Evolutionary conservation across 2,329 filamentous ascomycete genomes (phyloP).

Genomic region (Aspergillus arachidicola): DNA sequence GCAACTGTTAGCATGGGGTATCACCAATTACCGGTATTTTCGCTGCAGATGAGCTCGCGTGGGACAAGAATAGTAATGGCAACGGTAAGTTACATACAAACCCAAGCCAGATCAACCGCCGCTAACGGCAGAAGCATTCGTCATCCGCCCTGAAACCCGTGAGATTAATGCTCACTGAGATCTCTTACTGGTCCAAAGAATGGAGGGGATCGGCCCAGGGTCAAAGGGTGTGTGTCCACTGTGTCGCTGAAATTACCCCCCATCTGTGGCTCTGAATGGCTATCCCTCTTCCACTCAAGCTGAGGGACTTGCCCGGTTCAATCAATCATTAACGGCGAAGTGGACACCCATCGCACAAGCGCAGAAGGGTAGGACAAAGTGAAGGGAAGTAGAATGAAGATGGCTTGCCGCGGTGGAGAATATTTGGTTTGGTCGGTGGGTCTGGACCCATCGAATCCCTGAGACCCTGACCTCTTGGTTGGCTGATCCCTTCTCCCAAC

Average conservation of each 20-base stretch:
- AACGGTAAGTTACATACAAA: conserved; percentile 5
- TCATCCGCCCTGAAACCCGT: conserved; percentile 16
- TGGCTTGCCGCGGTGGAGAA: conserved; percentile 12
- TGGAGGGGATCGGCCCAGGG: conserved; percentile 14
- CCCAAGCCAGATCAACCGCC: background rate
- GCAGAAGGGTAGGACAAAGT: background rate
- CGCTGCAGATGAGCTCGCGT: background rate
- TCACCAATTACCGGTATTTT: background rate
- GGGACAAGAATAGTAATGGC: background rate
- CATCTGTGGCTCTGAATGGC: background rate
- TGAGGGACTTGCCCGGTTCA: background rate
- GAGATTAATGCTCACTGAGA: conserved; percentile 12
- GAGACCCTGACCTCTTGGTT: conserved; percentile 9
- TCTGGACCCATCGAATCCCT: conserved; percentile 3
- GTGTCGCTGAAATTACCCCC: background rate
- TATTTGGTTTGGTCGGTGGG: conserved; percentile 8
- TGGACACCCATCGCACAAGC: background rate
- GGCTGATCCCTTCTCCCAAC: background rate
- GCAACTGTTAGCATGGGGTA: background rate
- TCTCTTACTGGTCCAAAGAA: conserved; percentile 8
- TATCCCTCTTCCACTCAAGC: background rate
- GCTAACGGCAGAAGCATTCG: conserved; percentile 6
- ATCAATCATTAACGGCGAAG: conserved; percentile 6
- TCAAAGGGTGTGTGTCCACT: background rate
- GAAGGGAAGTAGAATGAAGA: conserved; percentile 14